phyloP scores from a whole-genome alignment of 1,139 yeast species.

The Yamadazyma diddensiae region DNA sequence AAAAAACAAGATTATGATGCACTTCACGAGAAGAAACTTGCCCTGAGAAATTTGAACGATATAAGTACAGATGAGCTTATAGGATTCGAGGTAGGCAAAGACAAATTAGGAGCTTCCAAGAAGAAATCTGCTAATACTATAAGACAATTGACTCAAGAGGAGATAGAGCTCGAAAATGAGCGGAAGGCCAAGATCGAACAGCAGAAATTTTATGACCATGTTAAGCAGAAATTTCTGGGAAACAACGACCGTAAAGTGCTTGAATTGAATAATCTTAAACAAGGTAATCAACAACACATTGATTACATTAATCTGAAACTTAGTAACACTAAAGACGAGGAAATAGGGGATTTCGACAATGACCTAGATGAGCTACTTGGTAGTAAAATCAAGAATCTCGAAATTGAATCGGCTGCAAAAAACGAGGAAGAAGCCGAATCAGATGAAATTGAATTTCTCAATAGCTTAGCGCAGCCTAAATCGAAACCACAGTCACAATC shows the following conservation, averaged over 20 bases:
- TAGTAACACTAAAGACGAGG: conserved; percentile 4
- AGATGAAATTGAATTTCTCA: conserved; percentile 2
- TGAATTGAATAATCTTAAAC: conserved; percentile 37
- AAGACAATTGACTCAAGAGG: conserved; percentile 25
- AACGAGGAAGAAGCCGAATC: no score
- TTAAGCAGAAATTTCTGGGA: conserved; percentile 25
- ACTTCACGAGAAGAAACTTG: conserved; percentile 18
- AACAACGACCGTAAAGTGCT: conserved; percentile 17
- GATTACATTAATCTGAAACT: conserved; percentile 26
- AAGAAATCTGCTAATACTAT: conserved; percentile 10
- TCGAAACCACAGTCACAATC: no score
- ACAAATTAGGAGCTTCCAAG: conserved; percentile 11
- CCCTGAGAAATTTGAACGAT: conserved; percentile 21
- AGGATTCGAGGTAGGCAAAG: conserved; percentile 37
- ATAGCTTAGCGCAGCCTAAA: no score
- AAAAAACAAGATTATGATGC: conserved; percentile 29
- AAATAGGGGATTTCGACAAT: conserved; percentile 8
- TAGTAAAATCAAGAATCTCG: background rate
- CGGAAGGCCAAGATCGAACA: conserved; percentile 26
- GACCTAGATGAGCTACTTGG: conserved; percentile 19
- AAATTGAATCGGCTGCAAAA: background rate
- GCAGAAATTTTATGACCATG: conserved; percentile 25
- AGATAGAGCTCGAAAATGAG: conserved; percentile 23
- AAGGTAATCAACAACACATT: conserved; percentile 23
- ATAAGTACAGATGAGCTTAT: conserved; percentile 28